Evolutionary conservation across 108 stramenopile genomes (phyloP).

Genomic region (Fistulifera pelliculosa): DNA sequence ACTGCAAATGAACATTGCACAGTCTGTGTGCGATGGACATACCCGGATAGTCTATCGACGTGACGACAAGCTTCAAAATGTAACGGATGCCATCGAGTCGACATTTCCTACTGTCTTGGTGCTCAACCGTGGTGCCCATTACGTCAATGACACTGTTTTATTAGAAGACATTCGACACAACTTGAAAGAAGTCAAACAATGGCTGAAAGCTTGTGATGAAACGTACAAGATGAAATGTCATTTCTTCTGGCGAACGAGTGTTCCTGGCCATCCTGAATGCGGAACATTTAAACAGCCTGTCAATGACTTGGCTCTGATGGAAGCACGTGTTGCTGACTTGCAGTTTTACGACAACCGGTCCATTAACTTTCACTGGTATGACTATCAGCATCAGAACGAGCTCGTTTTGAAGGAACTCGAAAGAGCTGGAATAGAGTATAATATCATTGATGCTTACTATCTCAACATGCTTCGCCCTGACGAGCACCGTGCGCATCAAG

Average conservation of each 20-base stretch:
- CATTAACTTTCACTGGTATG: conserved; percentile 35
- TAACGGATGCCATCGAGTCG: no score
- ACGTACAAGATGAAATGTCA: conserved; percentile 11
- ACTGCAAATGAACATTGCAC: conserved; percentile 10
- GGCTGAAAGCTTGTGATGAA: conserved; percentile 19
- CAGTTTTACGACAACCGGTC: conserved; percentile 21
- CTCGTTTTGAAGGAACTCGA: conserved; percentile 13
- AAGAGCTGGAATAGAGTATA: background rate
- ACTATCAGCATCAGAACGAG: conserved; percentile 36
- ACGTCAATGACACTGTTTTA: conserved; percentile 19
- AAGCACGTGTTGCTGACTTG: conserved; percentile 20
- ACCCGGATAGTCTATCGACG: conserved; percentile 24
- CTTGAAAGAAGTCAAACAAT: conserved; percentile 11
- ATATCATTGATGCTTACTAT: conserved; percentile 35
- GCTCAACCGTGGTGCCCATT: conserved; percentile 42
- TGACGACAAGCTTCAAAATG: conserved; percentile 19
- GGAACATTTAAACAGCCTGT: conserved; percentile 19
- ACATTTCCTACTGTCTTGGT: conserved; percentile 23
- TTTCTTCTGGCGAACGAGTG: conserved; percentile 33
- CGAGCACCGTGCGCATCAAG: conserved; percentile 30
- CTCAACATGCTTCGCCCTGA: conserved; percentile 37
- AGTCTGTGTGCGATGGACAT: conserved; percentile 16
- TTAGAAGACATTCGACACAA: conserved; percentile 15
- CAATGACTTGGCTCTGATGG: conserved; percentile 27
- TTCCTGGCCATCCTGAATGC: conserved; percentile 44